These are phyloP conservation scores for Beauveria rudraprayagi DNA, from an alignment of 2,329 filamentous ascomycete genomes.

Conservation along the genomic window DNA sequence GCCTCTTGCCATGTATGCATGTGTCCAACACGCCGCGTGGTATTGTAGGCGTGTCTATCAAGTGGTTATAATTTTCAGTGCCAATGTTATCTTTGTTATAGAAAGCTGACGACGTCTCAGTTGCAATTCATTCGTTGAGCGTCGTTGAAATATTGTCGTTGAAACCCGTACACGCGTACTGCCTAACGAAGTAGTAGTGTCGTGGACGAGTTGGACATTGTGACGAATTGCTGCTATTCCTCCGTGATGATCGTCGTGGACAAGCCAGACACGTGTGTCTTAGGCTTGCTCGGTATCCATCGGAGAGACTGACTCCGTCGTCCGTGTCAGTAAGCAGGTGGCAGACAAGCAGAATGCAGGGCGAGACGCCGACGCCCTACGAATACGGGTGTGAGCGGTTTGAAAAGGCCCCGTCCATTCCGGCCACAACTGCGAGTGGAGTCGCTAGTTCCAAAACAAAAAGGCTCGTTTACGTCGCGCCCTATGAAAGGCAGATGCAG, in stretches of 20 bases:
- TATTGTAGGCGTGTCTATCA: no score
- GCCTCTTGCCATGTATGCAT: no score
- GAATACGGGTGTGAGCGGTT: neutral
- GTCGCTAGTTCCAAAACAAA: neutral
- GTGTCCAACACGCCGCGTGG: no score
- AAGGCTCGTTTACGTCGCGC: constrained; percentile 1
- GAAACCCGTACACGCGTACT: no score
- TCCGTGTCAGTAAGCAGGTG: neutral
- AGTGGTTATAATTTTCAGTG: no score
- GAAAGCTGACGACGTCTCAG: no score
- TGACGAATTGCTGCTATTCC: neutral
- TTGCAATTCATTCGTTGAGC: no score
- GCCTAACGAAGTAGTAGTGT: no score
- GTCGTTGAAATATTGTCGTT: no score
- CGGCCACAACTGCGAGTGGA: constrained; percentile 8
- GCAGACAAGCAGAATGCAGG: neutral
- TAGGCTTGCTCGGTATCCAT: neutral
- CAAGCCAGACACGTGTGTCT: neutral
- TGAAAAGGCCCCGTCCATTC: neutral
- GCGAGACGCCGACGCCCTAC: neutral
- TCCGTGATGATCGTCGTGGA: neutral
- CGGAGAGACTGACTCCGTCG: neutral
- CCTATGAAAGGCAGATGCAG: neutral
- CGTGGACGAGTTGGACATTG: neutral
- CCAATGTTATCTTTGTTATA: no score